These are phyloP conservation scores for Atkinsonella hypoxylon DNA, from an alignment of 2,329 filamentous ascomycete species.

Conservation along the genomic window DNA sequence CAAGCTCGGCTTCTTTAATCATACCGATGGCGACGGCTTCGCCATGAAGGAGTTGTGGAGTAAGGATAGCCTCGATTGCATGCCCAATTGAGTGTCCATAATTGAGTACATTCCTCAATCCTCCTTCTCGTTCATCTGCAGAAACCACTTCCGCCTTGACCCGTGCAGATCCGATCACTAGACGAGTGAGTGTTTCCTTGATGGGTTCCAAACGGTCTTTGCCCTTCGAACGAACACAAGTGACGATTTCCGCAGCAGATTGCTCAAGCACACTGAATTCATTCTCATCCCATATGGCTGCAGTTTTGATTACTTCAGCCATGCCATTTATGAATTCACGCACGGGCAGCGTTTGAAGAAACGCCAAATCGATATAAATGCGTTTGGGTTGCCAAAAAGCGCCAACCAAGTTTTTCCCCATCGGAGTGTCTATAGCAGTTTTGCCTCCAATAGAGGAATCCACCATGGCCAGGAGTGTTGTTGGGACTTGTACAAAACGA, in stretches of 20 bases:
- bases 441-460: conserved; percentile 98
- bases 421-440: conserved; percentile 91
- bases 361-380: conserved; percentile 88
- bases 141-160: conserved; percentile 94
- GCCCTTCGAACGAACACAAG: conserved; percentile 22
- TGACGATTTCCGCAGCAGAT: conserved; percentile 64
- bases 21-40: conserved; percentile 96
- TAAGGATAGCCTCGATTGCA: conserved; percentile 88
- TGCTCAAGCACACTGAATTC: conserved; percentile 80
- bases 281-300: conserved; percentile 83
- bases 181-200: conserved; percentile 55
- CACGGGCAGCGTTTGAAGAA: conserved; percentile 79
- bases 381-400: conserved; percentile 93
- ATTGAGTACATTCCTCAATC: conserved; percentile 86
- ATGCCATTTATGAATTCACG: conserved; percentile 97
- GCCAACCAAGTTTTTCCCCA: conserved; percentile 92
- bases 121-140: conserved; percentile 85
- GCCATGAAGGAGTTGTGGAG: conserved; percentile 88
- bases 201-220: conserved; percentile 57
- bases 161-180: conserved; percentile 80
- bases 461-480: conserved; percentile 90
- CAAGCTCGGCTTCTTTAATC: conserved; percentile 93
- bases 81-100: conserved; percentile 98
- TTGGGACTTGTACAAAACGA: conserved; percentile 92
- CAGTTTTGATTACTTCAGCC: conserved; percentile 97